phyloP scores from a whole-genome alignment of 2,329 filamentous ascomycete species.

The Macrophomina tecta region DNA sequence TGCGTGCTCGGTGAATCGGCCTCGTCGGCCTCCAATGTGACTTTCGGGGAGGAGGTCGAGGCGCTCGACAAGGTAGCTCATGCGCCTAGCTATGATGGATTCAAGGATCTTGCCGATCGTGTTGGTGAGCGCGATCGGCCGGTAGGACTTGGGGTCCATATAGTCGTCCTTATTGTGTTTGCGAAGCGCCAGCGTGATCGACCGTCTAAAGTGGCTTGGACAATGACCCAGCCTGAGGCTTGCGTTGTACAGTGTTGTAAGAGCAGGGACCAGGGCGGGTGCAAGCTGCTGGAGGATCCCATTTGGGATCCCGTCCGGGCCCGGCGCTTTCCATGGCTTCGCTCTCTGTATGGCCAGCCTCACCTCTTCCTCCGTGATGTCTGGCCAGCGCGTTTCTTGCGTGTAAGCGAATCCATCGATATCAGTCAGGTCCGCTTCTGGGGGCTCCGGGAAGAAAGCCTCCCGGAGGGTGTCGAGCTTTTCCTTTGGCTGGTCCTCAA shows the following conservation, averaged over 20 bases:
- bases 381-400: neutral
- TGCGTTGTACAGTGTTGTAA: constrained; percentile 28
- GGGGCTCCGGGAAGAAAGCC: no score
- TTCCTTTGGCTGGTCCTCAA: no score
- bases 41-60: constrained; percentile 8
- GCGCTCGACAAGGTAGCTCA: constrained; percentile 14
- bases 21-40: neutral
- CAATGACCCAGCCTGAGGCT: constrained; percentile 28
- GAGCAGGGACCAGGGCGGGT: neutral
- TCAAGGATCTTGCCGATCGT: constrained; percentile 38
- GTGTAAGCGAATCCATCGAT: neutral
- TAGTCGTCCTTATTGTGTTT: constrained; percentile 30
- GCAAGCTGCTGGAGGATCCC: neutral
- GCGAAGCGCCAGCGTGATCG: constrained; percentile 27
- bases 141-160: constrained; percentile 34
- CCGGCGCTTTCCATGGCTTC: no score
- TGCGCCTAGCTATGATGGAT: constrained; percentile 32
- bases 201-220: constrained; percentile 30
- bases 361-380: constrained; percentile 24
- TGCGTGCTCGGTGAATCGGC: constrained; percentile 11
- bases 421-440: no score
- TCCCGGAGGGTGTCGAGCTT: no score
- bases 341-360: no score
- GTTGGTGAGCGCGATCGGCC: constrained; percentile 35
- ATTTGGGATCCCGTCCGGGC: constrained; percentile 32